Conservation (phyloP, 1,284 basidiomycete species). For the Stereum hirsutum region DNA sequence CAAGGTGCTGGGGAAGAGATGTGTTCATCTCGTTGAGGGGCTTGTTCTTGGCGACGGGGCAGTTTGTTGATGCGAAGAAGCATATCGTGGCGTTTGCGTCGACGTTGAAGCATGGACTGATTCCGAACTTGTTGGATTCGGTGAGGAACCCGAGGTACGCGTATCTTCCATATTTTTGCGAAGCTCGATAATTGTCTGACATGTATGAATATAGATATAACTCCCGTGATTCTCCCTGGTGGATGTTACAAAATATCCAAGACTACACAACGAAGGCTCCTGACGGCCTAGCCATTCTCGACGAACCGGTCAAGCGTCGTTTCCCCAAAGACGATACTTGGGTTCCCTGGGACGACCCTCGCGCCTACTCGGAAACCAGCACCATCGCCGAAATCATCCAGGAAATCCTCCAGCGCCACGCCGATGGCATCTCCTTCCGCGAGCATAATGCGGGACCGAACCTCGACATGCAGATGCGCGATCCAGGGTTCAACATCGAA, state of each 20-base stretch:
- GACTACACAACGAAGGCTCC: conserved; percentile 86
- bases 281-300: conserved; percentile 74
- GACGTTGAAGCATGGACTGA: conserved; percentile 81
- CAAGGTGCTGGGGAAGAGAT: conserved; percentile 94
- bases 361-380: conserved; percentile 74
- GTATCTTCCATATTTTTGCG: conserved; percentile 18
- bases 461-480: conserved; percentile 92
- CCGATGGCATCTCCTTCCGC: conserved; percentile 86
- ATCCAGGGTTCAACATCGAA: conserved; percentile 90
- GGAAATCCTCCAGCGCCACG: conserved; percentile 93
- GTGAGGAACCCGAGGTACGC: conserved; percentile 70
- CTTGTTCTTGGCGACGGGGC: conserved; percentile 87
- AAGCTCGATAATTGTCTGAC: conserved; percentile 9
- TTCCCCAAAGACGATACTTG: conserved; percentile 93
- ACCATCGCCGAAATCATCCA: conserved; percentile 92
- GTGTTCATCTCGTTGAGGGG: conserved; percentile 92
- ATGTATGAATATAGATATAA: conserved; percentile 53
- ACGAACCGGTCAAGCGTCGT: conserved; percentile 78
- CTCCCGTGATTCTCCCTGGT: conserved; percentile 92
- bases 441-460: conserved; percentile 96
- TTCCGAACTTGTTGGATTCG: conserved; percentile 90
- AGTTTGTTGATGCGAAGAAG: conserved; percentile 74
- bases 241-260: conserved; percentile 98
- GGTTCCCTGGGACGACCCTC: conserved; percentile 85
- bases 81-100: conserved; percentile 90